Evolutionary conservation across 1,139 yeast species (phyloP).

Genomic region (Yamadazyma mexicana): DNA sequence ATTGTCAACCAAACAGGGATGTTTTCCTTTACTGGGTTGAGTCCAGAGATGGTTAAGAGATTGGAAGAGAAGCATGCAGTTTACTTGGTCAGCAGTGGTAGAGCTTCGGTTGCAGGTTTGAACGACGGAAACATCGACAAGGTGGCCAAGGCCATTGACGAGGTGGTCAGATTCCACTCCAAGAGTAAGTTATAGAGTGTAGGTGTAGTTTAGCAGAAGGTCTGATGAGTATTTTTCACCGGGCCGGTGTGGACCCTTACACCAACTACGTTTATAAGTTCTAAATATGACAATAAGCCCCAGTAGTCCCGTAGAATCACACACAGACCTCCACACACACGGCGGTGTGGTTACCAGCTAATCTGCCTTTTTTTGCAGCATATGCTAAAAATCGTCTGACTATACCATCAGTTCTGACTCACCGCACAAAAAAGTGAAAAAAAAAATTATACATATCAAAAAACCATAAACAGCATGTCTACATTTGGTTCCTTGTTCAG

Average conservation of each 20-base stretch:
- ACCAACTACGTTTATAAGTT: too few relatives aligned
- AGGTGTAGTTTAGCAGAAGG: too few relatives aligned
- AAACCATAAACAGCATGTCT: conserved; percentile 30
- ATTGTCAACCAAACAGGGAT: conserved; percentile 91
- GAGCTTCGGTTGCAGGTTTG: conserved; percentile 93
- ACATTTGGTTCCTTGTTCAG: conserved; percentile 45
- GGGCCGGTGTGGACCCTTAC: too few relatives aligned
- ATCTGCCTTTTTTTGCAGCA: too few relatives aligned
- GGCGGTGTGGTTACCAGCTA: too few relatives aligned
- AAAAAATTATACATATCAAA: background rate
- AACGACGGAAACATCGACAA: conserved; percentile 75
- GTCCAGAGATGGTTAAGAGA: conserved; percentile 74
- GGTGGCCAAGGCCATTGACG: conserved; percentile 83
- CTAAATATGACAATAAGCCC: background rate
- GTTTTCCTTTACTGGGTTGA: conserved; percentile 93
- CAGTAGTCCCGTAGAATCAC: too few relatives aligned
- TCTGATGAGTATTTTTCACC: too few relatives aligned
- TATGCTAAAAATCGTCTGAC: background rate
- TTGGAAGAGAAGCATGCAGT: conserved; percentile 79
- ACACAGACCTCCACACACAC: too few relatives aligned
- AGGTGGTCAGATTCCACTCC: conserved; percentile 55
- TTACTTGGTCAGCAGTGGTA: conserved; percentile 77
- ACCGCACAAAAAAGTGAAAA: conserved; percentile 1
- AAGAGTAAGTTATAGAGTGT: conserved; percentile 35
- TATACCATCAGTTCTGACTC: conserved; percentile 2